Evolutionary conservation across 768 basidiomycete species (phyloP).

Genomic region (Dioszegia crocea): DNA sequence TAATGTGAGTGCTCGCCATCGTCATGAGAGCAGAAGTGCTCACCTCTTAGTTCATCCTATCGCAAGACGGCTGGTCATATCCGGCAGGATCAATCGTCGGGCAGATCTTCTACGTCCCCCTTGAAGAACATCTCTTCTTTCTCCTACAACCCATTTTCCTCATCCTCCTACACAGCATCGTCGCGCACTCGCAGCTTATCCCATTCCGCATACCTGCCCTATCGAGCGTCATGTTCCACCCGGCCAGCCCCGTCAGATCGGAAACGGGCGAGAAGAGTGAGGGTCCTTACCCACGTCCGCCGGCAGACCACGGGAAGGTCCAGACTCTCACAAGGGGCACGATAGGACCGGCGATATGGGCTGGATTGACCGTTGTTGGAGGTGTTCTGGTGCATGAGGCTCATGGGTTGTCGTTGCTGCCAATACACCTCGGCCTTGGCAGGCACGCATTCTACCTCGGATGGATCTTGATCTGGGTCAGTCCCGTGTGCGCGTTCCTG

Average conservation of each 20-base stretch:
- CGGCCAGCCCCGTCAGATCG: not conserved
- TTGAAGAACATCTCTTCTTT: conserved; percentile 49
- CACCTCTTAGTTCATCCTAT: conserved; percentile 31
- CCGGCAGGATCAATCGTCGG: conserved; percentile 38
- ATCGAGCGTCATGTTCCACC: not conserved
- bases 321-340: conserved; percentile 37
- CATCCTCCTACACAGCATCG: conserved; percentile 36
- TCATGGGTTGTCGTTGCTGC: conserved; percentile 10
- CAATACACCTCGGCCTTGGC: conserved; percentile 14
- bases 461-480: conserved; percentile 45
- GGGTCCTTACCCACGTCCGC: not conserved
- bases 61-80: conserved; percentile 38
- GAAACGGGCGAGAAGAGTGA: not conserved
- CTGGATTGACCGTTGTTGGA: conserved; percentile 12
- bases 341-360: conserved; percentile 23
- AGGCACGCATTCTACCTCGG: conserved; percentile 40
- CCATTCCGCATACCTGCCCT: conserved; percentile 24
- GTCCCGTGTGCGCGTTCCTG: conserved; percentile 41
- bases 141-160: conserved; percentile 45
- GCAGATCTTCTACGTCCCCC: conserved; percentile 34
- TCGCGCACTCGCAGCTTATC: conserved; percentile 24
- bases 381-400: conserved; percentile 23
- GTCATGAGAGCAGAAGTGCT: not conserved
- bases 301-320: conserved; percentile 7
- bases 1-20: conserved; percentile 38